Evolutionary conservation across 441 rosid species (phyloP), one percentile per base, ranked within the genome.

Genomic region (Lagerstroemia fauriei): DNA sequence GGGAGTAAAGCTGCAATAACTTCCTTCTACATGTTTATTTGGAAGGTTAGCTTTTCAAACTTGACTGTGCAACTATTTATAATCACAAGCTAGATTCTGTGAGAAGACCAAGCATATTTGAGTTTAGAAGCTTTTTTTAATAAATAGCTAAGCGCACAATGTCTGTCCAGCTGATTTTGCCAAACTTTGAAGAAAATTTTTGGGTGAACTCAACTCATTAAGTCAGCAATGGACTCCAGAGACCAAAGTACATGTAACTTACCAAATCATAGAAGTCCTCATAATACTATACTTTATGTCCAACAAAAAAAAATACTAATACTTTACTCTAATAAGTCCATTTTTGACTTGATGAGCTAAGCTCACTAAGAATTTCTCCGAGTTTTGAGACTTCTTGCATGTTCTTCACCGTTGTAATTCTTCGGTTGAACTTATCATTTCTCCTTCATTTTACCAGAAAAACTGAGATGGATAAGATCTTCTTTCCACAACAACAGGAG

Each of bases 1-100:
- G 91, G 84, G 85, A 94, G 91, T 90, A 92, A 96, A 88, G 90
- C 90, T 46, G 90, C 95, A 41, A 96, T 96, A 83, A 93, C 98
- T 78, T 92, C 98, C 77, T 93, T 94, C 83, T 96, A 96, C 89
- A 96, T 96, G 99, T 93, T 95, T 86, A 88, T 96, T 86, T 96
- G 99, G 99, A 91, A 96, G 99, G 98, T 96, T 38, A 89, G 81
- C 13, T 41, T 47, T 11, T 34, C n/a, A 16, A n/a, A 63, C 69
- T 82, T 76, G 27, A 69, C 57, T 38, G 56, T 9, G 1, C 41
- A 65, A 75, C n/a, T 50, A 24, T 32, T 16, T 75, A 76, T 53
- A 24, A 34, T 77, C 57, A 20, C 3, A 38, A 76, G 76, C 24
- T 61, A 72, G 46, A 31, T 47, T 61, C 38, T 72, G 7, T 17